Evolutionary conservation across 345 rosid species (phyloP).

Genomic region (Gossypium australe): DNA sequence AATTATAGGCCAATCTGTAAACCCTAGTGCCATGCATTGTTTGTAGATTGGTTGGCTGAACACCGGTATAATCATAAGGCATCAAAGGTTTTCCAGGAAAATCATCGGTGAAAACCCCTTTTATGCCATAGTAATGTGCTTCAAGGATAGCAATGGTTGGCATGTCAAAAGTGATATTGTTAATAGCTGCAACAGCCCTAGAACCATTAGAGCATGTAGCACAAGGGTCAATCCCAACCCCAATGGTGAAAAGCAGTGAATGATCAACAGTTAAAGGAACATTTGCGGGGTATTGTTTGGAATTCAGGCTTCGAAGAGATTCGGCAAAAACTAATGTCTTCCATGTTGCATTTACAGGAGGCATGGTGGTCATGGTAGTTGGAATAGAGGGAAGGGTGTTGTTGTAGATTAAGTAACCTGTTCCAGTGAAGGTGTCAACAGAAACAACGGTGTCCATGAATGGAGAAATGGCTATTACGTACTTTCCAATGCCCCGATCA

Average conservation of each 20-base stretch:
- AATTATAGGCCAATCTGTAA: conserved; percentile 50
- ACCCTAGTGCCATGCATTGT: conserved; percentile 59
- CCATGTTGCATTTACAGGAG: conserved; percentile 56
- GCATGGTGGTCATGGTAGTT: conserved; percentile 31
- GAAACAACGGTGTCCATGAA: conserved; percentile 69
- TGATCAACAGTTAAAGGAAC: conserved; percentile 54
- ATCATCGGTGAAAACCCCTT: conserved; percentile 64
- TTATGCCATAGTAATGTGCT: conserved; percentile 56
- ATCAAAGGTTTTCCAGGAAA: conserved; percentile 51
- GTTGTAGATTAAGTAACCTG: conserved; percentile 40
- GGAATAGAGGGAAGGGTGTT: conserved; percentile 30
- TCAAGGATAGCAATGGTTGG: conserved; percentile 52
- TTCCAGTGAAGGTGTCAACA: conserved; percentile 22
- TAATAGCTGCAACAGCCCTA: conserved; percentile 34
- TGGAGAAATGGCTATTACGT: conserved; percentile 52
- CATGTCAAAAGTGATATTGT: conserved; percentile 57
- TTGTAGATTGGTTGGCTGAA: conserved; percentile 30
- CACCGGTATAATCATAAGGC: conserved; percentile 52
- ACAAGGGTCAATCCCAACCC: conserved; percentile 60
- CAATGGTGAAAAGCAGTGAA: conserved; percentile 44
- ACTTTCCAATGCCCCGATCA: conserved; percentile 34
- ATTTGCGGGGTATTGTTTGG: conserved; percentile 39
- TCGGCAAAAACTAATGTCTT: conserved; percentile 27
- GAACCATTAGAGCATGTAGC: conserved; percentile 50
- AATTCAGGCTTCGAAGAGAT: conserved; percentile 57